A percentile compares a stretch with the other conserved stretches of the same genome.
Evolutionary conservation across 2,329 filamentous ascomycete species (phyloP).

Genomic region (Microdochium nivale): DNA sequence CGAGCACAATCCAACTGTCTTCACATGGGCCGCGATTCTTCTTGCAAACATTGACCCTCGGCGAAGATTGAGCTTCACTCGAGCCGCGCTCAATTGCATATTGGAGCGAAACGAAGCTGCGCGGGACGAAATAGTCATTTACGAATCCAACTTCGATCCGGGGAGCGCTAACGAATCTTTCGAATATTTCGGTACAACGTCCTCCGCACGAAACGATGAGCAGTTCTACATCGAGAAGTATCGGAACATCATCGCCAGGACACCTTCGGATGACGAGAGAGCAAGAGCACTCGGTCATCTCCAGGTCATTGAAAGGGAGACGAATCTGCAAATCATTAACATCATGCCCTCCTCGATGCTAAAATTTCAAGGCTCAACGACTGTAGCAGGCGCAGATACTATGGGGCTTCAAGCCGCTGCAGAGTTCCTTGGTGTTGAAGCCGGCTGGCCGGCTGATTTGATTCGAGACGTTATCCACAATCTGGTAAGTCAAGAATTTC

Average conservation of each 20-base stretch:
- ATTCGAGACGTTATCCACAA: constrained; percentile 15
- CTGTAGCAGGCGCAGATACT: constrained; percentile 4
- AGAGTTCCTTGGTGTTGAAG: constrained; percentile 14
- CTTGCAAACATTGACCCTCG: constrained; percentile 13
- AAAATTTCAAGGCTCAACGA: constrained; percentile 1
- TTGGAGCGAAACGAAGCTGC: constrained; percentile 14
- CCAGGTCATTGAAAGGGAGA: constrained; percentile 12
- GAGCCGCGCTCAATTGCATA: constrained; percentile 16
- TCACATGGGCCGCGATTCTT: constrained; percentile 18
- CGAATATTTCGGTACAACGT: constrained; percentile 11
- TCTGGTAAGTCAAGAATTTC: constrained; percentile 8
- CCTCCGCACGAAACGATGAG: constrained; percentile 2
- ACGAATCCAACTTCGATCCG: constrained; percentile 16
- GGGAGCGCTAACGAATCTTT: constrained; percentile 13
- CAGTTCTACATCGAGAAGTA: constrained; percentile 11
- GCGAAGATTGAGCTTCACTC: constrained; percentile 13
- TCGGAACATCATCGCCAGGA: constrained; percentile 3
- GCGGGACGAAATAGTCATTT: constrained; percentile 14
- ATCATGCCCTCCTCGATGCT: constrained; percentile 4
- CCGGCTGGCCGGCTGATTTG: constrained; percentile 14
- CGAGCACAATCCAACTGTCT: constrained; percentile 13
- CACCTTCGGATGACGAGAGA: constrained; percentile 6
- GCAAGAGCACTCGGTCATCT: constrained; percentile 12
- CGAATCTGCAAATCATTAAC: constrained; percentile 12
- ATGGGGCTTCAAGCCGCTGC: constrained; percentile 16